phyloP scores from a whole-genome alignment of 306 rosid species.

The Acacia acuminata region DNA sequence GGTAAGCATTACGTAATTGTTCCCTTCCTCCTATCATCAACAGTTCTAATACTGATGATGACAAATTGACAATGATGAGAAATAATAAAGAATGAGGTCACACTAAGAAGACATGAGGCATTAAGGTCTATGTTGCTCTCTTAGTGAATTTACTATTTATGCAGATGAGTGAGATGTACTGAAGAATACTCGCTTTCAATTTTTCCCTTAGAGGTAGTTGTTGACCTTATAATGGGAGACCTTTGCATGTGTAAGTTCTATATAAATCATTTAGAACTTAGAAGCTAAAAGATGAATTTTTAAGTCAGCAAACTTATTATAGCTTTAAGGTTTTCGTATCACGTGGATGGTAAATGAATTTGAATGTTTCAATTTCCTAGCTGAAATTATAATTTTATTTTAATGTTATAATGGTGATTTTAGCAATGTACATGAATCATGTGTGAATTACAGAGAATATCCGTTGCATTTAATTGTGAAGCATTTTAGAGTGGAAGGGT shows the following conservation, averaged over 20 bases:
- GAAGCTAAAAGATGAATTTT: not conserved
- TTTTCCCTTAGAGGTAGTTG: not conserved
- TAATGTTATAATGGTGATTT: not conserved
- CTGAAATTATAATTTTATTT: not conserved
- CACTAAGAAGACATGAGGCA: too few relatives aligned
- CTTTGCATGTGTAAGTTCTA: not conserved
- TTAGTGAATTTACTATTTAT: too few relatives aligned
- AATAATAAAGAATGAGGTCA: too few relatives aligned
- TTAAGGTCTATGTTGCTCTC: too few relatives aligned
- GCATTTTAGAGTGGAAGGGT: not conserved
- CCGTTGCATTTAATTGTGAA: not conserved
- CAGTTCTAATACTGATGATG: too few relatives aligned
- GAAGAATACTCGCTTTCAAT: not conserved
- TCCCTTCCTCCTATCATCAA: too few relatives aligned
- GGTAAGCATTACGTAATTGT: too few relatives aligned
- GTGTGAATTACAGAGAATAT: not conserved
- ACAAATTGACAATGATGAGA: too few relatives aligned
- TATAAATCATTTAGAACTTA: not conserved
- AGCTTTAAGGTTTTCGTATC: not conserved
- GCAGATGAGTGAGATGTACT: too few relatives aligned
- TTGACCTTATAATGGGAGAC: not conserved
- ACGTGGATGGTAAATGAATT: not conserved
- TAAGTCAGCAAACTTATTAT: not conserved
- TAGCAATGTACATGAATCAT: not conserved
- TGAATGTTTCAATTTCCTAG: not conserved